Evolutionary conservation across 148 eudicot species (phyloP).

Genomic region (Rhododendron ferrugineum): DNA sequence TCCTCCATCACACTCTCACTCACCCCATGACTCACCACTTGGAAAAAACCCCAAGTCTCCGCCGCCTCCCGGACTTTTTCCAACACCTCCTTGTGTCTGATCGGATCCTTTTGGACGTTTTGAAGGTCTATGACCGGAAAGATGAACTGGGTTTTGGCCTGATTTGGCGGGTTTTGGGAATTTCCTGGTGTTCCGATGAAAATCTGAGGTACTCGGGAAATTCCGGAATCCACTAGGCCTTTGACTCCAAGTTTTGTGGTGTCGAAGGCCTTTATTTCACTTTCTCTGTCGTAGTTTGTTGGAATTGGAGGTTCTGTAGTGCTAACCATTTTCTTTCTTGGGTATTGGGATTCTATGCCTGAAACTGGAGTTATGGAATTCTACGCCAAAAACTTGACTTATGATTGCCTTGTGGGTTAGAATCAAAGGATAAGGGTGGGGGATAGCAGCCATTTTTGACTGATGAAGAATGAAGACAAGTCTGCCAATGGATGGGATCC

Average conservation of each 20-base stretch:
- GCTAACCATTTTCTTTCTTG: not conserved
- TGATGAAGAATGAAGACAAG: too few species aligned
- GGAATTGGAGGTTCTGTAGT: not conserved
- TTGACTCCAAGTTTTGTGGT: not conserved
- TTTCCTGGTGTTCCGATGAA: not conserved
- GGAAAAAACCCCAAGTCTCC: not conserved
- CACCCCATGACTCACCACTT: not conserved
- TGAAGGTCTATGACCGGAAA: not conserved
- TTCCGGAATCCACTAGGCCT: not conserved
- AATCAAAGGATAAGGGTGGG: not conserved
- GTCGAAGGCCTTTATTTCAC: not conserved
- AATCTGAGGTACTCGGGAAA: not conserved
- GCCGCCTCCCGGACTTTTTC: not conserved
- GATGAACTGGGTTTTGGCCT: not conserved
- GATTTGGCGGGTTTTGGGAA: not conserved
- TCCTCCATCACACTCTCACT: not conserved
- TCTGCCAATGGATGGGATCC: slow-evolving; percentile 5
- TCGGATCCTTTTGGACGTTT: not conserved
- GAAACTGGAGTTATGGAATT: not conserved
- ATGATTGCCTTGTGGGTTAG: not conserved
- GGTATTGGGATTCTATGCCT: not conserved
- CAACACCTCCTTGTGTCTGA: not conserved
- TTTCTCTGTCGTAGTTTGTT: not conserved
- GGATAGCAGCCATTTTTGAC: too few species aligned
- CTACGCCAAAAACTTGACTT: too few species aligned